Evolutionary conservation across 495 filamentous ascomycete genomes (phyloP).

Genomic region (Penicillium mononematosum): DNA sequence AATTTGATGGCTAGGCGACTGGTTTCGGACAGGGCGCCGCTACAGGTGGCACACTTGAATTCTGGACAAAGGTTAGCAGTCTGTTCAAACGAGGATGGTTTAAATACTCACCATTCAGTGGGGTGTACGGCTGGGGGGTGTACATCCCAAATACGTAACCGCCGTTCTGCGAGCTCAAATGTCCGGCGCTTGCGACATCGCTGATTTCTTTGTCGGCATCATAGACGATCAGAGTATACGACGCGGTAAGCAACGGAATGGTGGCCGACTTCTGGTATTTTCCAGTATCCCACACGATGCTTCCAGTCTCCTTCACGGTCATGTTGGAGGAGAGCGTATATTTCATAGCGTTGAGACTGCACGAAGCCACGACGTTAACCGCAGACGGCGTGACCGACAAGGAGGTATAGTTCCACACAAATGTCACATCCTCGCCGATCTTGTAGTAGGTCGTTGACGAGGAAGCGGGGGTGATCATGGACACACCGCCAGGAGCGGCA

Average conservation of each 20-base stretch:
- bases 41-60: conserved; percentile 69
- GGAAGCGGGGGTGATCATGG: conserved; percentile 74
- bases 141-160: conserved; percentile 83
- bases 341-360: conserved; percentile 60
- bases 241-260: conserved; percentile 62
- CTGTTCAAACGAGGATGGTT: background rate
- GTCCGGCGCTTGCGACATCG: conserved; percentile 66
- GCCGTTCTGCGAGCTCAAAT: conserved; percentile 61
- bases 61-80: conserved; percentile 38
- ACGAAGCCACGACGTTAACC: conserved; percentile 79
- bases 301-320: conserved; percentile 54
- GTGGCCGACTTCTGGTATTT: conserved; percentile 63
- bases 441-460: conserved; percentile 75
- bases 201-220: conserved; percentile 65
- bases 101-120: conserved; percentile 54
- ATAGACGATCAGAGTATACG: conserved; percentile 82
- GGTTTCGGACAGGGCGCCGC: conserved; percentile 60
- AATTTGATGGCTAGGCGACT: conserved; percentile 69
- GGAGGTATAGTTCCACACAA: conserved; percentile 94
- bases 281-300: conserved; percentile 76
- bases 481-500: conserved; percentile 67
- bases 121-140: conserved; percentile 60
- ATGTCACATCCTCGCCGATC: conserved; percentile 80
- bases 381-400: conserved; percentile 72
- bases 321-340: conserved; percentile 70